Percentiles rank a stretch among this genome's conserved stretches.
Conservation (phyloP, 306 rosid species). For the Vachellia collinsii region DNA sequence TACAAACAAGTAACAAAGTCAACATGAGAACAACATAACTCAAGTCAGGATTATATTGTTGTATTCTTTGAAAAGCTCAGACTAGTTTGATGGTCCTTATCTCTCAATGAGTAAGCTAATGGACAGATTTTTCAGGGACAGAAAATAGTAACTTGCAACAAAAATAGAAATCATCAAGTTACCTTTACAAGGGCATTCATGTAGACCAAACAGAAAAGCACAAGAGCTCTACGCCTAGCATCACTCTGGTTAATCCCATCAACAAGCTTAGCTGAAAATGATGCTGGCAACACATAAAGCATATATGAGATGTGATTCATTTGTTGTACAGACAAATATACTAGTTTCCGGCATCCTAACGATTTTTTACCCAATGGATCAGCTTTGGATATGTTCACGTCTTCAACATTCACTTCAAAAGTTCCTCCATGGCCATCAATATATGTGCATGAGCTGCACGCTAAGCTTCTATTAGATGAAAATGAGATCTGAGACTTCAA, state of each 20-base stretch:
- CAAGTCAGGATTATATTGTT: background rate
- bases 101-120: background rate
- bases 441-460: slow-evolving; percentile 67
- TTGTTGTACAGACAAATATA: slow-evolving; percentile 21
- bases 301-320: slow-evolving; percentile 31
- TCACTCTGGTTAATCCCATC: slow-evolving; percentile 84
- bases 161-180: slow-evolving; percentile 29
- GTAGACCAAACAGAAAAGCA: slow-evolving; percentile 69
- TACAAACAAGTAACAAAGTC: background rate
- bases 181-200: slow-evolving; percentile 71
- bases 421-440: slow-evolving; percentile 62
- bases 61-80: background rate
- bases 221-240: slow-evolving; percentile 81
- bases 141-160: background rate
- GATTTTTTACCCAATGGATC: slow-evolving; percentile 66
- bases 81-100: background rate
- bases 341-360: slow-evolving; percentile 26
- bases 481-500: slow-evolving; percentile 20
- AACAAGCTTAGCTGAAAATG: slow-evolving; percentile 67
- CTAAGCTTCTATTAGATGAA: slow-evolving; percentile 37
- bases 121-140: background rate
- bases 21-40: background rate
- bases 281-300: slow-evolving; percentile 54
- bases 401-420: slow-evolving; percentile 68
- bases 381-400: slow-evolving; percentile 60